Base-by-base conservation (phyloP, 2,329 filamentous ascomycete species). In the Fragosphaeria purpurea region DNA sequence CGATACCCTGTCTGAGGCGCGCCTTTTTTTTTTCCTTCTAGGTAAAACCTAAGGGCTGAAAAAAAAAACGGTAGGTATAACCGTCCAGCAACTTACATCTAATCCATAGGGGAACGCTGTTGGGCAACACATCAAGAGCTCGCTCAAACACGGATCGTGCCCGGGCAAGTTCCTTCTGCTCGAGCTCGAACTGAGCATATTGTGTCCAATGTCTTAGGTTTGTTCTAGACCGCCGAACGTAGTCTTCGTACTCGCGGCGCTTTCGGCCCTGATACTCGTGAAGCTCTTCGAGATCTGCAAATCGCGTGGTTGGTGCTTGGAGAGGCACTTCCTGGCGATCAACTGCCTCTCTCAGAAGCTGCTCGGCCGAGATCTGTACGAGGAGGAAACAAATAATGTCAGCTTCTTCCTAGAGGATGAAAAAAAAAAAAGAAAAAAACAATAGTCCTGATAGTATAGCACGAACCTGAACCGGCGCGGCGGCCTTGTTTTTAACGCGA, bases 121-220 rank as follows among this genome's bases (percentile, higher is more conserved):
- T 95, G 48, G 88, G 79, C 61, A 95, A 88, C 40, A 93, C 88
- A 66, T 98, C 93, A 59, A 98, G 76, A 46, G 91, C 91, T 59
- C 93, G 81, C 72, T 98, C 93, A 61, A 97, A 98, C 62, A 98
- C 83, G 47, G 86, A 94, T 41, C 93, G 79, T 34, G 93, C 93
- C 50, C 93, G 85, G 50, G 85, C 83, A 68, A 88, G 96, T 71
- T 98, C 93, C 69, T 97, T 97, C 70, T 98, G 93, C 66, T 98
- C 91, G 54, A 97, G 77, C 72, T 98, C 93, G 88, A 90, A 98
- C 60, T 87, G 81, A 50, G 93, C 91, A 75, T 98, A 98, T 62
- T 90, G 86, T 77, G 93, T 88, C 93, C 93, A 98, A 69, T 97
- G 97, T 74, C 95, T 95, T 77, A 97, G 89, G 63, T 94, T 95